Percentiles rank a stretch among this genome's conserved stretches.
These are phyloP conservation scores for Angophora floribunda DNA, from an alignment of 345 rosid species.

Conservation along the genomic window DNA sequence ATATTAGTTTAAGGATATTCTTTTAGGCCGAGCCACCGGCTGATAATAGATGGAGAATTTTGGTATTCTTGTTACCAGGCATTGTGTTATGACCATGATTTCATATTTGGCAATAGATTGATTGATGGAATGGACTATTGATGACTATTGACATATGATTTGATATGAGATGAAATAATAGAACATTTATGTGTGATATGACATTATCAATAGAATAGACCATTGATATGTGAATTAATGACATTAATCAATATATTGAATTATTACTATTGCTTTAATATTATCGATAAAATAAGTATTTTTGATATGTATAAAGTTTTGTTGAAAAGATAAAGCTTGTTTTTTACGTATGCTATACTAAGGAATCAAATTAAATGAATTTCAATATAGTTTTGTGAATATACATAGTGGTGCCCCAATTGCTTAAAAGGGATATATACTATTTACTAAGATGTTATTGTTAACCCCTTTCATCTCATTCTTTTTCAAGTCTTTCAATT, in stretches of 20 bases:
- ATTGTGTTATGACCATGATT: too few species aligned
- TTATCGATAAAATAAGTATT: not conserved
- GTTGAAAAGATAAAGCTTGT: not conserved
- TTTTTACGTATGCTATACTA: not conserved
- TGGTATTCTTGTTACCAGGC: too few species aligned
- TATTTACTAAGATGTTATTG: rapidly evolving
- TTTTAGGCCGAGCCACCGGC: rapidly evolving
- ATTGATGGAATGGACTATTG: not conserved
- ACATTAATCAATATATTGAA: not conserved
- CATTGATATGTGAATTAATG: too few species aligned
- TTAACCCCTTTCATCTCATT: not conserved
- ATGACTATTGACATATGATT: not conserved
- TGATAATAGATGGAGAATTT: too few species aligned
- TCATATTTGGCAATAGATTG: too few species aligned
- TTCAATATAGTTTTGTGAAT: not conserved
- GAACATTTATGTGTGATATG: not conserved
- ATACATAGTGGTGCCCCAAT: rapidly evolving
- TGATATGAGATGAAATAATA: not conserved
- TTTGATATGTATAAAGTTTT: not conserved
- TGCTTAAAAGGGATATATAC: too few species aligned
- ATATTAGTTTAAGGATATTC: too few species aligned
- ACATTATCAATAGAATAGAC: not conserved
- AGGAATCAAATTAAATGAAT: not conserved
- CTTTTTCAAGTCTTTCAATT: not conserved
- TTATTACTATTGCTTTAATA: not conserved